Conservation (phyloP, 371 early-diverging fungal species). For the Sanchytrium tribonematis region DNA sequence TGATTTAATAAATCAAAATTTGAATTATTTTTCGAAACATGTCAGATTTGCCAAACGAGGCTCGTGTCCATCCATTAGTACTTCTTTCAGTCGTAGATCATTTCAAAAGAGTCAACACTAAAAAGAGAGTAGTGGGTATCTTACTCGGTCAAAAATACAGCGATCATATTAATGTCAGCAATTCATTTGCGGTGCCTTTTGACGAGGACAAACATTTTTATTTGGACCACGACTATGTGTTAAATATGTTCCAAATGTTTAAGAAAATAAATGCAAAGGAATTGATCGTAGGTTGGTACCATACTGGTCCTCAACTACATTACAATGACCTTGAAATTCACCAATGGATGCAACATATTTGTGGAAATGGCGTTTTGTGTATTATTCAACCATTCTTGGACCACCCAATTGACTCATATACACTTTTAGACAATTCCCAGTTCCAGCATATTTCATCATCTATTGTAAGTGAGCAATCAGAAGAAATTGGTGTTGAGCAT, state of each 20-base stretch:
- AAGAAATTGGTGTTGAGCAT: slow-evolving; percentile 99
- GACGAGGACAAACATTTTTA: slow-evolving; percentile 98
- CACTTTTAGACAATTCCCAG: not conserved
- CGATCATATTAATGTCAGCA: slow-evolving; percentile 76
- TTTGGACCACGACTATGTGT: slow-evolving; percentile 95
- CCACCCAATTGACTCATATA: not conserved
- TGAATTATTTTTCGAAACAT: not conserved
- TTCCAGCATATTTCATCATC: slow-evolving; percentile 52
- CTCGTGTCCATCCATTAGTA: slow-evolving; percentile 91
- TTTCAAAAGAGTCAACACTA: slow-evolving; percentile 85
- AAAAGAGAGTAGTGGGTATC: slow-evolving; percentile 94
- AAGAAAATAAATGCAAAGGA: slow-evolving; percentile 97
- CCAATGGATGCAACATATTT: slow-evolving; percentile 15
- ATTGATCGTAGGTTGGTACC: slow-evolving; percentile 98
- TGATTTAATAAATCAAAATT: slow-evolving; percentile 11
- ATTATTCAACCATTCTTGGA: not conserved
- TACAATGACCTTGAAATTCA: slow-evolving; percentile 95
- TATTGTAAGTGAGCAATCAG: slow-evolving; percentile 97
- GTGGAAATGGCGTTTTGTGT: not conserved
- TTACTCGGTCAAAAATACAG: slow-evolving; percentile 78
- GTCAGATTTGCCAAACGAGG: slow-evolving; percentile 9
- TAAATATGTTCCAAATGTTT: slow-evolving; percentile 97
- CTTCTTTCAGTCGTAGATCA: slow-evolving; percentile 96
- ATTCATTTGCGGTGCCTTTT: slow-evolving; percentile 98
- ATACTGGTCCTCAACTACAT: slow-evolving; percentile 91